These are phyloP conservation scores for Pyrenophora teres DNA, from an alignment of 2,329 filamentous ascomycete species.

Conservation along the genomic window DNA sequence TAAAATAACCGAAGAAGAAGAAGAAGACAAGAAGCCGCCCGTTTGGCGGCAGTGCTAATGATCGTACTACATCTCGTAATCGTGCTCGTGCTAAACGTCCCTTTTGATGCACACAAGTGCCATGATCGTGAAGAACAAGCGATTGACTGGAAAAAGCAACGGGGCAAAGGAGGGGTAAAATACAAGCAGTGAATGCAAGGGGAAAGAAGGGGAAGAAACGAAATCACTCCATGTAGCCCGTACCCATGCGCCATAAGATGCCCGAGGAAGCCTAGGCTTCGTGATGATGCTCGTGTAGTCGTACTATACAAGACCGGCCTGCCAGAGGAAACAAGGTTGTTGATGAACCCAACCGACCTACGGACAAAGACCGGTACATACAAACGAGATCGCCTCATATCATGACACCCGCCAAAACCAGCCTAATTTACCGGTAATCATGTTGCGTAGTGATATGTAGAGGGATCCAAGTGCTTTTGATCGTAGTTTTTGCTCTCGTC, in stretches of 20 bases:
- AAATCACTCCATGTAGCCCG: slow-evolving; percentile 15
- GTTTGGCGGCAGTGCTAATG: slow-evolving; percentile 9
- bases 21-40: slow-evolving; percentile 1
- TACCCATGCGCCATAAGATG: slow-evolving; percentile 39
- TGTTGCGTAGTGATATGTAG: slow-evolving; percentile 29
- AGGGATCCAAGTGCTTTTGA: slow-evolving; percentile 20
- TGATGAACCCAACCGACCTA: background rate
- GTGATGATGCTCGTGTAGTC: slow-evolving; percentile 38
- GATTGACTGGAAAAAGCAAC: slow-evolving; percentile 16
- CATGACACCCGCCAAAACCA: slow-evolving; percentile 24
- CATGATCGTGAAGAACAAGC: slow-evolving; percentile 21
- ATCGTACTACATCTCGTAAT: background rate
- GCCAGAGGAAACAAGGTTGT: slow-evolving; percentile 15
- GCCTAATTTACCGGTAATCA: slow-evolving; percentile 26
- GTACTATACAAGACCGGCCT: slow-evolving; percentile 45
- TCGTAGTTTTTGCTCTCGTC: slow-evolving; percentile 56
- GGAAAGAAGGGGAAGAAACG: slow-evolving; percentile 14
- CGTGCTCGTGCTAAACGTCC: slow-evolving; percentile 19
- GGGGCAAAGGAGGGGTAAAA: slow-evolving; percentile 12
- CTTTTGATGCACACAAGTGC: slow-evolving; percentile 24
- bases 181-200: slow-evolving; percentile 5
- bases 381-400: slow-evolving; percentile 28
- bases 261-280: slow-evolving; percentile 38
- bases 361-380: slow-evolving; percentile 7
- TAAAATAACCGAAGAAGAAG: background rate